phyloP scores from a whole-genome alignment of 2,329 filamentous ascomycete genomes.

The Epichloe sp. region DNA sequence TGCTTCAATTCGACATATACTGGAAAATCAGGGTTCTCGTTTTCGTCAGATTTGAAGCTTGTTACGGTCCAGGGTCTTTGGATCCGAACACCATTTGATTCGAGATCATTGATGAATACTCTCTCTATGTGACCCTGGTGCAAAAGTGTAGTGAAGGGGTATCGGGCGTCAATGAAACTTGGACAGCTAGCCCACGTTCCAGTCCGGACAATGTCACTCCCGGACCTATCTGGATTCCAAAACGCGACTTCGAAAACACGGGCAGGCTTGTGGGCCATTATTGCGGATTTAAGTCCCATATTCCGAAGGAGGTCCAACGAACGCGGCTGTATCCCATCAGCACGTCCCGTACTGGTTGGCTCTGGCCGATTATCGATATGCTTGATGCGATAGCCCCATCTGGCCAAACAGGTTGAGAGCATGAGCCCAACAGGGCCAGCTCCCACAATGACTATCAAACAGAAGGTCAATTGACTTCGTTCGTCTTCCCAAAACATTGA shows the following conservation, averaged over 20 bases:
- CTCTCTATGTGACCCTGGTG: constrained; percentile 62
- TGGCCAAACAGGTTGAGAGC: constrained; percentile 72
- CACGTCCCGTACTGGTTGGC: constrained; percentile 73
- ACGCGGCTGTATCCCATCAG: constrained; percentile 83
- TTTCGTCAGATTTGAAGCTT: constrained; percentile 45
- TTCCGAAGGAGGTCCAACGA: constrained; percentile 79
- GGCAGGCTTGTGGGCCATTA: constrained; percentile 79
- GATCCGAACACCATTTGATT: constrained; percentile 45
- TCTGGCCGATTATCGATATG: constrained; percentile 85
- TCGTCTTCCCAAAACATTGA: background rate
- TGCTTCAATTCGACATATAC: constrained; percentile 68
- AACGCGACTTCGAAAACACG: constrained; percentile 71
- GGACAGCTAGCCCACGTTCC: constrained; percentile 81
- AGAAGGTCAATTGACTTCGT: background rate
- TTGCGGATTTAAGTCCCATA: constrained; percentile 75
- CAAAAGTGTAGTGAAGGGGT: constrained; percentile 56
- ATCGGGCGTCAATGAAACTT: constrained; percentile 62
- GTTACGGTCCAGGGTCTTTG: constrained; percentile 54
- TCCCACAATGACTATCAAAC: constrained; percentile 61
- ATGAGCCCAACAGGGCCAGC: constrained; percentile 82
- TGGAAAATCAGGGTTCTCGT: constrained; percentile 51
- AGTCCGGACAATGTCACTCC: constrained; percentile 48
- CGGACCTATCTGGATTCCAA: constrained; percentile 49
- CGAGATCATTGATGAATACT: constrained; percentile 53
- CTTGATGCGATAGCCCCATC: constrained; percentile 92